Percentiles rank a stretch among this genome's conserved stretches.
These are phyloP conservation scores for Calonectria naviculata DNA, from an alignment of 2,329 filamentous ascomycete species.

Conservation along the genomic window DNA sequence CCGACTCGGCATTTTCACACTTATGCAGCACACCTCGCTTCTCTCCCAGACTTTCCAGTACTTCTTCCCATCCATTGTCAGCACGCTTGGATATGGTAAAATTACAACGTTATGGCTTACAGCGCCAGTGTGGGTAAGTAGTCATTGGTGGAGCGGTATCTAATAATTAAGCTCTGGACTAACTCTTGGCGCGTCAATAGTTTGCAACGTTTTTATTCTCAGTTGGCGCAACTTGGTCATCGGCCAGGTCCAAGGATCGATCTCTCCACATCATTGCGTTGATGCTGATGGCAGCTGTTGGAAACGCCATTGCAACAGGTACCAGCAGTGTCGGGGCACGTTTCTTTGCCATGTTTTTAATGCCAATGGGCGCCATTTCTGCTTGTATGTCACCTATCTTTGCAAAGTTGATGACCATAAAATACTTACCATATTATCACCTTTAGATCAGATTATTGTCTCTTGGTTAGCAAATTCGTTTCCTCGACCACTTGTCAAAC, in stretches of 20 bases:
- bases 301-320: slow-evolving; percentile 66
- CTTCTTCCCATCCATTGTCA: slow-evolving; percentile 73
- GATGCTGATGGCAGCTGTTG: slow-evolving; percentile 62
- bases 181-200: slow-evolving; percentile 20
- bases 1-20: slow-evolving; percentile 63
- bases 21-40: slow-evolving; percentile 64
- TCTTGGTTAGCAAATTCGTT: slow-evolving; percentile 77
- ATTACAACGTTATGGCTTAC: slow-evolving; percentile 68
- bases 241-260: slow-evolving; percentile 64
- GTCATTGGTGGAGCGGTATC: slow-evolving; percentile 25
- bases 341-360: slow-evolving; percentile 73
- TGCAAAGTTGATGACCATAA: rapidly evolving
- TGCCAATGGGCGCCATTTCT: slow-evolving; percentile 65
- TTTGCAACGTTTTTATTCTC: slow-evolving; percentile 65
- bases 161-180: background rate
- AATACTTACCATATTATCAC: background rate
- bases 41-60: slow-evolving; percentile 70
- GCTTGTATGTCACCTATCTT: slow-evolving; percentile 47
- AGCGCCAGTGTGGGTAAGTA: slow-evolving; percentile 64
- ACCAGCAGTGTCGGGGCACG: slow-evolving; percentile 61
- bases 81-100: slow-evolving; percentile 67
- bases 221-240: slow-evolving; percentile 64
- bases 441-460: slow-evolving; percentile 67
- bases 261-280: slow-evolving; percentile 65
- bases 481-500: slow-evolving; percentile 75